phyloP scores from a whole-genome alignment of 2,329 filamentous ascomycete genomes.

The Blumeria hordei region DNA sequence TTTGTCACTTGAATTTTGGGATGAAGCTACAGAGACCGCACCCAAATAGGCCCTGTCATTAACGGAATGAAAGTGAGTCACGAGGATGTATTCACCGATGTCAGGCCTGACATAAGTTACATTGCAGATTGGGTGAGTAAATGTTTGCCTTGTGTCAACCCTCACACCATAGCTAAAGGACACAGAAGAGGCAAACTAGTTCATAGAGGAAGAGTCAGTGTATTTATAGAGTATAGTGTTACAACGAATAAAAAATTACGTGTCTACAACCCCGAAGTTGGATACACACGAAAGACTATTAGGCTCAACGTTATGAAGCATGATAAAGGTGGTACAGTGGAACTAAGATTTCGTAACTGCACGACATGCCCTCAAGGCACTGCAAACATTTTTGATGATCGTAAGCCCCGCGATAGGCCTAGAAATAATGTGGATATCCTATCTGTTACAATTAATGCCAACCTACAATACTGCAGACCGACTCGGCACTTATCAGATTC shows the following conservation, averaged over 20 bases:
- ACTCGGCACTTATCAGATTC: no score
- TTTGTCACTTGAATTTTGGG: no score
- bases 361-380: not conserved
- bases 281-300: not conserved
- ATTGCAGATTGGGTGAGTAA: not conserved
- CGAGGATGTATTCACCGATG: not conserved
- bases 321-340: not conserved
- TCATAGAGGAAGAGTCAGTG: not conserved
- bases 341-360: not conserved
- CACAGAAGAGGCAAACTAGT: not conserved
- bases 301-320: not conserved
- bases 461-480: no score
- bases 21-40: not conserved
- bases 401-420: not conserved
- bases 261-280: not conserved
- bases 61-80: not conserved
- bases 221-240: constrained; percentile 1
- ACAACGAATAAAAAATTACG: not conserved
- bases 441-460: no score
- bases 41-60: not conserved
- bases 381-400: not conserved
- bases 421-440: not conserved
- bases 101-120: not conserved
- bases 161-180: not conserved
- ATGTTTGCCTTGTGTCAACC: not conserved